Percentiles rank a stretch among this genome's conserved stretches.
Conservation (phyloP, 2,329 filamentous ascomycete species). For the Paracoccidioides lutzii region DNA sequence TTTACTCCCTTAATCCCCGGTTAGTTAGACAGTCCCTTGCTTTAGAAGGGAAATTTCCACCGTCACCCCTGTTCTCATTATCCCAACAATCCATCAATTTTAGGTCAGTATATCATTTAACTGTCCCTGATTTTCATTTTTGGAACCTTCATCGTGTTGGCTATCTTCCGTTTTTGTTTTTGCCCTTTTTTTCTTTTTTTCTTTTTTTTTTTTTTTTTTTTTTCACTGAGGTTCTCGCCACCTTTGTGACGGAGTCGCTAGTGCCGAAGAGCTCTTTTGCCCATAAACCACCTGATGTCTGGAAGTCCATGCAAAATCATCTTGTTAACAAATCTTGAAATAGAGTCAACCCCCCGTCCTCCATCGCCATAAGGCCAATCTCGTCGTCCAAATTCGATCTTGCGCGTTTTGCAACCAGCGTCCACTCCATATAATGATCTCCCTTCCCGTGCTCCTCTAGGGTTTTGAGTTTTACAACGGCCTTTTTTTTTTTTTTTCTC, state of each 20-base stretch:
- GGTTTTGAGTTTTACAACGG: background rate
- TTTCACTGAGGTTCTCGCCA: no score
- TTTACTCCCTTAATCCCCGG: background rate
- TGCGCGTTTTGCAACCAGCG: background rate
- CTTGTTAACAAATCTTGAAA: background rate
- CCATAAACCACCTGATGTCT: background rate
- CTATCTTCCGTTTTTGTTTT: no score
- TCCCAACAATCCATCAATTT: no score
- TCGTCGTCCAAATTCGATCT: background rate
- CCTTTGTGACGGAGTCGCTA: background rate
- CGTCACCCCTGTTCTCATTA: no score
- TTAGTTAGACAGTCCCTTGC: background rate
- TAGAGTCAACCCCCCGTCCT: background rate
- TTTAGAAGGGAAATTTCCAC: no score
- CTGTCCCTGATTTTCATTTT: no score
- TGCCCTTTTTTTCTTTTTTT: no score
- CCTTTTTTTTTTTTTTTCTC: no score
- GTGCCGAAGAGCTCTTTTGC: background rate
- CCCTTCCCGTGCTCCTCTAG: background rate
- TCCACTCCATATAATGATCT: background rate
- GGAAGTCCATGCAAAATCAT: background rate
- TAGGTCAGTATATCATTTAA: no score
- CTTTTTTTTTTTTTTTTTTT: no score
- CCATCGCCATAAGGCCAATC: background rate
- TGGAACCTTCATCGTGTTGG: no score